Conservation (phyloP, 176 grass and related monocot species). For the Echinochloa phyllopogon region DNA sequence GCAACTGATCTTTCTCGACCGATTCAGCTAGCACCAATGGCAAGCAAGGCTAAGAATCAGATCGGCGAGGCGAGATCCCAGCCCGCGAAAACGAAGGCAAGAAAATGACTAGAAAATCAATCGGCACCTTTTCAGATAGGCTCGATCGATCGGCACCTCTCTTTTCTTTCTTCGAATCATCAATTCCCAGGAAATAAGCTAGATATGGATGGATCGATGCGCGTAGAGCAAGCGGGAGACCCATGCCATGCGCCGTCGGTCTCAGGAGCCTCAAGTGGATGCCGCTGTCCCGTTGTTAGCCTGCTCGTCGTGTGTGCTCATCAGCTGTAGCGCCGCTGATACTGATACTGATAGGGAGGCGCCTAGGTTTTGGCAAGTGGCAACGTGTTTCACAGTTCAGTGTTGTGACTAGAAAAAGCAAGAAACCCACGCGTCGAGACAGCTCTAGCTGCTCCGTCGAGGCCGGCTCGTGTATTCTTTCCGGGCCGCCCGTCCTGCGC, state of each 20-base stretch:
- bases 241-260: neutral
- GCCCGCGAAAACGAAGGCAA: conserved; percentile 20
- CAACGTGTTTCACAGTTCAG: neutral
- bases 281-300: neutral
- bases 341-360: neutral
- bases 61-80: neutral
- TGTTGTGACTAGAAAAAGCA: neutral
- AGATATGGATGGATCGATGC: neutral
- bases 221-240: too few species aligned
- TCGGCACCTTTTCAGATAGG: conserved; percentile 38
- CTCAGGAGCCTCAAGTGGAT: neutral
- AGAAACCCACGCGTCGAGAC: too few species aligned
- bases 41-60: neutral
- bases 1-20: neutral
- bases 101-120: too few species aligned
- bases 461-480: too few species aligned
- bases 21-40: neutral
- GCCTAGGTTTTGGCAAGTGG: neutral
- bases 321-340: too few species aligned
- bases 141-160: neutral
- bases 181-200: neutral
- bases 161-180: neutral
- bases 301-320: neutral
- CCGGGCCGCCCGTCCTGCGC: neutral
- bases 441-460: too few species aligned